phyloP scores from a whole-genome alignment of 192 early-diverging fungal species.

The Jimgerdemannia lactiflua region DNA sequence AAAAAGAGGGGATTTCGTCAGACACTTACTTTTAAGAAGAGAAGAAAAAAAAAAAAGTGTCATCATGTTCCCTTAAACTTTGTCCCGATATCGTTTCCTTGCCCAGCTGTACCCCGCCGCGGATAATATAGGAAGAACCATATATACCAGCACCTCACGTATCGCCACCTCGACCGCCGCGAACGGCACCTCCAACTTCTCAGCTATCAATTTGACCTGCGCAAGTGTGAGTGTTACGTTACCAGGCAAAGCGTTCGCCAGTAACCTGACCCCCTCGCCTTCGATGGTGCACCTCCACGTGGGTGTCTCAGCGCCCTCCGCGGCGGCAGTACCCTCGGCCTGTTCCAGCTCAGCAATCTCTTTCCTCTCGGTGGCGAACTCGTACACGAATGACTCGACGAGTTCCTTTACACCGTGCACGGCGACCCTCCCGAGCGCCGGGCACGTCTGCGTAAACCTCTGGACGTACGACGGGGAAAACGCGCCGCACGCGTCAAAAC shows the following conservation, averaged over 20 bases:
- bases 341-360: background rate
- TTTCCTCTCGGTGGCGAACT: background rate
- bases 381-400: background rate
- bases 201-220: background rate
- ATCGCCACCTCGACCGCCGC: background rate
- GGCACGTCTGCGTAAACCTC: background rate
- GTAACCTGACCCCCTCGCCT: background rate
- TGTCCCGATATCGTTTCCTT: too few relatives aligned
- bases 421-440: background rate
- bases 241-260: background rate
- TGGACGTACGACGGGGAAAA: background rate
- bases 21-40: too few relatives aligned
- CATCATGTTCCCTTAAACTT: too few relatives aligned
- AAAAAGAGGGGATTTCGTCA: too few relatives aligned
- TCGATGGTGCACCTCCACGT: background rate
- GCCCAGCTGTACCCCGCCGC: too few relatives aligned
- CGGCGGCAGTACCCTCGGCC: too few relatives aligned
- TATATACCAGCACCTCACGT: background rate
- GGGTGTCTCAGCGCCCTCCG: background rate
- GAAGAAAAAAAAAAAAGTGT: too few relatives aligned
- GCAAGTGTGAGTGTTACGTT: background rate
- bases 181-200: background rate
- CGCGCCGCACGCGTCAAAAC: background rate
- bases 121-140: background rate
- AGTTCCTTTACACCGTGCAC: background rate